A percentile compares a stretch with the other conserved stretches of the same genome.
These are phyloP conservation scores for Lactuca saligna DNA, from an alignment of 129 eudicot genomes.

Conservation along the genomic window DNA sequence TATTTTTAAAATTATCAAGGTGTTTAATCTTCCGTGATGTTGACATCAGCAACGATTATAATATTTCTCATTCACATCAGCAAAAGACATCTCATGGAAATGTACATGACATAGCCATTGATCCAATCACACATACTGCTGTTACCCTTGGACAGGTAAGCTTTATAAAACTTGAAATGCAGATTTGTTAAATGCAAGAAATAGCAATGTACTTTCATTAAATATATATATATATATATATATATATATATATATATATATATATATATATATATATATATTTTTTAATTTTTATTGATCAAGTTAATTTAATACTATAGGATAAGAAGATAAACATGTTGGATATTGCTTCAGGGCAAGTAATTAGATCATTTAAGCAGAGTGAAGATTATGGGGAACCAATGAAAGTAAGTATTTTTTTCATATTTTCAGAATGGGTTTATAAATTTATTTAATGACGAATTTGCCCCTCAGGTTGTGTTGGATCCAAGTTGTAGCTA, in stretches of 20 bases:
- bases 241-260: too few relatives aligned
- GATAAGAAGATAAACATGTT: constrained; percentile 66
- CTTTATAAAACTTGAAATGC: neutral
- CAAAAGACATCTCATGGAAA: constrained; percentile 41
- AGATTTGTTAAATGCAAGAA: neutral
- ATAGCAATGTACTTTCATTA: too few relatives aligned
- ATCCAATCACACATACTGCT: constrained; percentile 42
- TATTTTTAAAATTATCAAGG: too few relatives aligned
- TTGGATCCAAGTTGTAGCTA: constrained; percentile 72
- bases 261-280: too few relatives aligned
- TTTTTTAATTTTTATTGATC: too few relatives aligned
- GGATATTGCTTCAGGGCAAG: constrained; percentile 48
- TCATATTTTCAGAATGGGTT: constrained; percentile 3
- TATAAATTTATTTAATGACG: constrained; percentile 23
- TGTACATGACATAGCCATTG: constrained; percentile 46
- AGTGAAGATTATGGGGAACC: constrained; percentile 54
- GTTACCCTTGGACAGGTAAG: constrained; percentile 61
- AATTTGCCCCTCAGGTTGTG: constrained; percentile 45
- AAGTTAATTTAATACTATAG: constrained; percentile 31
- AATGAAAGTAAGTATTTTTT: constrained; percentile 39
- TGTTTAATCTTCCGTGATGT: constrained; percentile 49
- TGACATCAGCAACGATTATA: constrained; percentile 32
- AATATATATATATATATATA: too few relatives aligned
- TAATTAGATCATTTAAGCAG: constrained; percentile 51
- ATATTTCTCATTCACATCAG: constrained; percentile 39